phyloP scores from a whole-genome alignment of 1,139 yeast species.

The Taphrina deformans region DNA sequence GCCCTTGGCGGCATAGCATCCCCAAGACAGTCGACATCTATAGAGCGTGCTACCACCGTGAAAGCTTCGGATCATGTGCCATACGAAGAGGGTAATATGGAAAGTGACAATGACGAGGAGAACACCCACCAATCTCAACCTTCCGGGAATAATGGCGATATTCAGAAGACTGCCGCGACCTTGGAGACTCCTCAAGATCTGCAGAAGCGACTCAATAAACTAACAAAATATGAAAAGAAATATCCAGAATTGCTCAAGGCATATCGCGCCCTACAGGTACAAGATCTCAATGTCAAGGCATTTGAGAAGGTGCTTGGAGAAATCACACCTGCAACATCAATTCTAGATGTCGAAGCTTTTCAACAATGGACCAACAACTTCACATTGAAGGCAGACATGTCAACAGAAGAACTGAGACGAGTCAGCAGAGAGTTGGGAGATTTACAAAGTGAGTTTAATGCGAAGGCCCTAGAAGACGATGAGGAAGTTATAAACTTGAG shows the following conservation, averaged over 20 bases:
- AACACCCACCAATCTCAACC: background rate
- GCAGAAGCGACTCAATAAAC: slow-evolving; percentile 67
- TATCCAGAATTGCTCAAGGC: slow-evolving; percentile 58
- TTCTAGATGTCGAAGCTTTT: slow-evolving; percentile 68
- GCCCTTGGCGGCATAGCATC: slow-evolving; percentile 1
- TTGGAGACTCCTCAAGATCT: slow-evolving; percentile 55
- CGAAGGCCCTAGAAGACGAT: slow-evolving; percentile 14
- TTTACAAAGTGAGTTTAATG: slow-evolving; percentile 22
- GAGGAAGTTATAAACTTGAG: background rate
- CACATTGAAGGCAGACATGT: slow-evolving; percentile 60
- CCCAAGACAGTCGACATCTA: slow-evolving; percentile 22
- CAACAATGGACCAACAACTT: slow-evolving; percentile 70
- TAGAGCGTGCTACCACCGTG: background rate
- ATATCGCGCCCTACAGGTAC: slow-evolving; percentile 21
- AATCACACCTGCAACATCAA: slow-evolving; percentile 73
- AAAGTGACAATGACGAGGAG: slow-evolving; percentile 23
- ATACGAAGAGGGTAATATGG: slow-evolving; percentile 15
- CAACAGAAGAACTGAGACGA: slow-evolving; percentile 53
- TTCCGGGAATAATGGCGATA: background rate
- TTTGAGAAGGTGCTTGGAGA: slow-evolving; percentile 76
- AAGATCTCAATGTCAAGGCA: background rate
- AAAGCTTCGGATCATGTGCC: background rate
- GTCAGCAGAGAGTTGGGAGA: slow-evolving; percentile 40
- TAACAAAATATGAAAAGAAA: slow-evolving; percentile 82
- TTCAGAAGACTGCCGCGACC: background rate